These are phyloP conservation scores for Wakefieldia striispora DNA, from an alignment of 768 basidiomycete genomes.

Conservation along the genomic window DNA sequence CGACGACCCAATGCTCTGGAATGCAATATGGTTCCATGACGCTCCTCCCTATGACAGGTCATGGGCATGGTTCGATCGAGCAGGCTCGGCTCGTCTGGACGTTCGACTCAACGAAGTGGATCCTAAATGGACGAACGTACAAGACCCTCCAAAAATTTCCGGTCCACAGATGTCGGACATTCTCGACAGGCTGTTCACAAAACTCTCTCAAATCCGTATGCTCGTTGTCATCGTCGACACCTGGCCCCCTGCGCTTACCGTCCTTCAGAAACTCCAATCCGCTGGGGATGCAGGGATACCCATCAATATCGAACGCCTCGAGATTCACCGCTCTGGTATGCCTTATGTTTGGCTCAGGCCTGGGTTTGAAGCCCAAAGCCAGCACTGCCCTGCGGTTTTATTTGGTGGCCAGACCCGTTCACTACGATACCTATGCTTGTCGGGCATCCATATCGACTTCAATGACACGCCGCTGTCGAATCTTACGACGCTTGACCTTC, in stretches of 20 bases:
- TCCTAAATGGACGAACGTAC: constrained; percentile 22
- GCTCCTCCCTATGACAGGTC: constrained; percentile 49
- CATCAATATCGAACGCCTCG: constrained; percentile 56
- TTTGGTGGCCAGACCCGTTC: constrained; percentile 45
- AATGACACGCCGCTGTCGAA: constrained; percentile 43
- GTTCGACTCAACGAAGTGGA: constrained; percentile 55
- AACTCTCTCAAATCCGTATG: constrained; percentile 57
- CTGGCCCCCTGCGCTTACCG: constrained; percentile 51
- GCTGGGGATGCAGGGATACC: constrained; percentile 34
- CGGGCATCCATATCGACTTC: constrained; percentile 66
- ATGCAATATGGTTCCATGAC: constrained; percentile 63
- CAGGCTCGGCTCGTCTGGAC: constrained; percentile 54
- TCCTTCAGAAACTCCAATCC: constrained; percentile 48
- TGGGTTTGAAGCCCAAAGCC: constrained; percentile 36
- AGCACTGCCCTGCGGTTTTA: constrained; percentile 42
- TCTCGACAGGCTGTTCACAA: constrained; percentile 49
- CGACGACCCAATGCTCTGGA: constrained; percentile 56
- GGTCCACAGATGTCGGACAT: constrained; percentile 44
- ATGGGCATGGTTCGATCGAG: constrained; percentile 55
- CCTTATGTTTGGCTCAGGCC: constrained; percentile 47
- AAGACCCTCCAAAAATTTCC: constrained; percentile 36
- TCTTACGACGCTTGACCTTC: constrained; percentile 64
- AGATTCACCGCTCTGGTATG: constrained; percentile 57
- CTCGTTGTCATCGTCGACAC: constrained; percentile 56
- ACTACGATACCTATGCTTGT: constrained; percentile 52